Evolutionary conservation across 2,329 filamentous ascomycete species (phyloP), one percentile per base, ranked within the genome.

Genomic region (Phialocephala sp.): DNA sequence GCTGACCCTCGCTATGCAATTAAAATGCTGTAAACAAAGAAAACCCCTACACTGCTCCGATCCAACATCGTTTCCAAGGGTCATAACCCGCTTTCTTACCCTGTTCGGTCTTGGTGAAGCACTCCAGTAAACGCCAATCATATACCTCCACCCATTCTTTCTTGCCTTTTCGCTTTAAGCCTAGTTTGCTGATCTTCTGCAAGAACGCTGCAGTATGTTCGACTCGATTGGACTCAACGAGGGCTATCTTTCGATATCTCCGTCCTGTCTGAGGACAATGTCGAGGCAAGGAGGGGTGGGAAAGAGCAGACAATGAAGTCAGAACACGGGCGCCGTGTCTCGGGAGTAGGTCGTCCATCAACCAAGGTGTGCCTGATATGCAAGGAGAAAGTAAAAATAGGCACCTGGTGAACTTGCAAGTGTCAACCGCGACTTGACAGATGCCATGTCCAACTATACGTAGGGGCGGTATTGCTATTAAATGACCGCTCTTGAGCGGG

Each of bases 91-190:
- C 77, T 20, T 69, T 69, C 35, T 69, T 71, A 4, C 77, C 73
- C 52, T 77, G 75, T 62, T 85, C 82, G 52, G 77, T 64, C 39
- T 78, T 78, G 2, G 75, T 76, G 11, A 85, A 71, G 22, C 79
- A 76, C 70, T 80, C 79, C 20, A 80, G 54, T 0, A 80, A 68
- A 5, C 77, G 69, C 79, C 79, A 81, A 72, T 81, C 79, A 57
- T 74, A 80, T 0, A 77, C 39, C 22, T 75, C 69, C 0, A 79
- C 72, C 59, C 72, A 75, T 54, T 75, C 72, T 18, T 72, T 72
- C 43, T 72, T 71, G 6, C 74, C 74, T 4, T 71, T 70, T 35
- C 71, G 62, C 57, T 59, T 72, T 20, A 76, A 65, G 1, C 68
- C 63, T 0, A 72, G 66, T 0, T 63, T 71, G 24, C 71, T 64